Evolutionary conservation across 1,284 basidiomycete species (phyloP).

Genomic region (Ganoderma meredithae): DNA sequence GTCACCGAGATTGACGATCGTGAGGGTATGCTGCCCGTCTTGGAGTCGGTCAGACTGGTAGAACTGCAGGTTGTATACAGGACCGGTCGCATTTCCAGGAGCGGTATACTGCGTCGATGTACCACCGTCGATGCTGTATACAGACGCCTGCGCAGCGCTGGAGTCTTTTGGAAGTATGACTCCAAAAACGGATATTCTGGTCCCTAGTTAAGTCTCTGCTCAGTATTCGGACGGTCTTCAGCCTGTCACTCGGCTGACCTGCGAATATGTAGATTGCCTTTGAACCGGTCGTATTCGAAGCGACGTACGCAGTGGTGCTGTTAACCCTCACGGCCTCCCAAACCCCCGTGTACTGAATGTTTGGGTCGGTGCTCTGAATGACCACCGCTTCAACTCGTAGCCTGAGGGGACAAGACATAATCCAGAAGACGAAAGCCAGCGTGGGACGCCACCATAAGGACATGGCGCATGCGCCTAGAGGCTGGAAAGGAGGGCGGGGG

Average conservation of each 20-base stretch:
- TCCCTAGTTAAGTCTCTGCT: not conserved
- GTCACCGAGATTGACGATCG: slow-evolving; percentile 2
- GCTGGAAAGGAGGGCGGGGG: not conserved
- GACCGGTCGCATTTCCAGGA: not conserved
- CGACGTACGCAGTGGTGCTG: not conserved
- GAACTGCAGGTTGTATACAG: not conserved
- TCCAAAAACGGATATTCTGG: not conserved
- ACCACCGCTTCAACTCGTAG: not conserved
- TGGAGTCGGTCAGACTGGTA: not conserved
- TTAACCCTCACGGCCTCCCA: not conserved
- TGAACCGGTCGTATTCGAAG: not conserved
- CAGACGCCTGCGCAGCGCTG: not conserved
- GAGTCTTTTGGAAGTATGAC: not conserved
- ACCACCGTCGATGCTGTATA: not conserved
- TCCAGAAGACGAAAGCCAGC: not conserved
- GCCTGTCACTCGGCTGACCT: not conserved
- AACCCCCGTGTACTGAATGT: not conserved
- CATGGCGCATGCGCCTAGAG: not conserved
- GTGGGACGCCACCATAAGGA: not conserved
- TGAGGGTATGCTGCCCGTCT: not conserved
- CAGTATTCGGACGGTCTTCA: not conserved
- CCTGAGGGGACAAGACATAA: not conserved
- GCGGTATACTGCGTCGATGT: not conserved
- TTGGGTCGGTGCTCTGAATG: not conserved
- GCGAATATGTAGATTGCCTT: not conserved